Base-by-base conservation (phyloP, 202 grass and related monocot species). In the Schoenoplectus tabernaemontani region DNA sequence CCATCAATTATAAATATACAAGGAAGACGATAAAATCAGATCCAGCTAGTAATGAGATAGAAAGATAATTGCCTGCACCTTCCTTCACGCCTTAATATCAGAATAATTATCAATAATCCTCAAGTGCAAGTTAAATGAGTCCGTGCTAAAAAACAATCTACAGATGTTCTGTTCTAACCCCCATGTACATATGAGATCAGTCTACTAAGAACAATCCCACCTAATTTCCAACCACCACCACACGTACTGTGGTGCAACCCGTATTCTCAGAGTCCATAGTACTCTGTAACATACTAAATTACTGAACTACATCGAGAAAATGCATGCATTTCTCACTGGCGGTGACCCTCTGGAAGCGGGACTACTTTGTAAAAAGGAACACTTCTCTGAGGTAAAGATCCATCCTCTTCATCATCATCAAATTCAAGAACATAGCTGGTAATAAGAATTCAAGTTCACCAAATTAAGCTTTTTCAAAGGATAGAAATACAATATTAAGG, bases 331-430 rank as follows among this genome's bases (percentile, higher is more conserved):
- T 62, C 80, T 93, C 76, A 97, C 76, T 92, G 91, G 59, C 91
- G 87, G 58, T 97, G 94, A 73, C 89, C 89, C 33, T 92, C 91
- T 15, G 94, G 94, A 64, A 97, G 94, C 6, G 87, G 72, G 72
- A 97, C 91, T 60, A 97, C 91, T 63, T 77, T 88, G 66, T 93
- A 72, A 84, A 97, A 94, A 50, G 91, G 89, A 50, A 97, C 91
- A 33, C 41, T 79, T 82, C 94, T 92, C 72, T 94, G 80, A 0
- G 94, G 94, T 39, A 97, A 84, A 32, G 86, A 87, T 42, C 94
- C 94, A 5, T 97, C 94, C 87, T 97, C 91, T 83, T 97, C 94
- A 17, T 94, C 94, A 19, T 97, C 94, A 84, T 97, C 89, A 42
- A 97, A 97, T 77, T 90, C 86, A 34, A 97, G 91, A 57, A 81